phyloP scores from a whole-genome alignment of 2,329 filamentous ascomycete genomes.

The Colletotrichum sp. region DNA sequence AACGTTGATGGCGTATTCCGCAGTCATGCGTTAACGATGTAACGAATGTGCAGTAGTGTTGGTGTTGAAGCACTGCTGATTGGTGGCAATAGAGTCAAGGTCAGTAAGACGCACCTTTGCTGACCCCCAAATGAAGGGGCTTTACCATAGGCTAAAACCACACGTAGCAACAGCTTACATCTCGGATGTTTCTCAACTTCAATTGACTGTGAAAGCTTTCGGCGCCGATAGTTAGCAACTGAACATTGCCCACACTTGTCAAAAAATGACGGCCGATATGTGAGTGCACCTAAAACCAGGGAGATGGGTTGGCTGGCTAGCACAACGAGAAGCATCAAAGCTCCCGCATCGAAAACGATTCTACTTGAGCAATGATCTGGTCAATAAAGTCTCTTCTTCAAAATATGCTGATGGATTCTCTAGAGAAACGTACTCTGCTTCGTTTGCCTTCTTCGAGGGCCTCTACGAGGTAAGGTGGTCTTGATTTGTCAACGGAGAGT shows the following conservation, averaged over 20 bases:
- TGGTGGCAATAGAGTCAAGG: neutral
- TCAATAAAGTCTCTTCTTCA: neutral
- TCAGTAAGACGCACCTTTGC: neutral
- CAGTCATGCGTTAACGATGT: neutral
- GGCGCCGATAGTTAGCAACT: neutral
- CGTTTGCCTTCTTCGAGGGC: slow-evolving; percentile 83
- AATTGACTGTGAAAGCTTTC: neutral
- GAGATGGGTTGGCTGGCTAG: neutral
- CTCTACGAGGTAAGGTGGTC: slow-evolving; percentile 64
- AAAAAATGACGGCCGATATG: neutral
- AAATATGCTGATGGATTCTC: neutral
- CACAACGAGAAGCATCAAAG: neutral
- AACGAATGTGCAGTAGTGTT: neutral
- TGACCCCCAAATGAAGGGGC: neutral
- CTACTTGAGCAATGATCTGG: neutral
- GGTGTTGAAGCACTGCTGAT: neutral
- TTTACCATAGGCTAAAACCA: neutral
- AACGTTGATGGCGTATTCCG: neutral
- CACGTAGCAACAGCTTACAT: neutral
- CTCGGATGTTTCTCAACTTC: neutral
- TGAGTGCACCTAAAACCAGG: neutral
- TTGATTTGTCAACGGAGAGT: neutral
- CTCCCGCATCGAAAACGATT: neutral
- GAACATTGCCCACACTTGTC: neutral
- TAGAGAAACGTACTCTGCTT: slow-evolving; percentile 69